Conservation (phyloP, 129 eudicot genomes). For the Flaveria linearis region DNA sequence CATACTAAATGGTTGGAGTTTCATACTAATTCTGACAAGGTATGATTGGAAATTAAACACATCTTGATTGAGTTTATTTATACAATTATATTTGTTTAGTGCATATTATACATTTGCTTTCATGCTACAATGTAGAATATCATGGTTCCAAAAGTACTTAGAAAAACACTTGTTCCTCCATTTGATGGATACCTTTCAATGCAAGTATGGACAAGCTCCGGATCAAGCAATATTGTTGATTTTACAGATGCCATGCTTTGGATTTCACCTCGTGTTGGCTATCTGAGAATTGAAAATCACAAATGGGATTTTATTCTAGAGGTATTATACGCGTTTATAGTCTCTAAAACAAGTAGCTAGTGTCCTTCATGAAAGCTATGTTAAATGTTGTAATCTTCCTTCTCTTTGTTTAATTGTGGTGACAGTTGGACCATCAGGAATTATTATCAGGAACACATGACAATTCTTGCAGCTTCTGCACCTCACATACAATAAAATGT, state of each 20-base stretch:
- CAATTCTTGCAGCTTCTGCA: constrained; percentile 13
- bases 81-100: not conserved
- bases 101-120: not conserved
- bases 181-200: not conserved
- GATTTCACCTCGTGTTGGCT: constrained; percentile 2
- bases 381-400: not conserved
- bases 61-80: not conserved
- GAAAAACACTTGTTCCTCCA: constrained; percentile 19
- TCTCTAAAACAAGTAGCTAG: too few species aligned
- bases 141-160: not conserved
- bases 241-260: constrained; percentile 19
- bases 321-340: too few species aligned
- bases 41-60: not conserved
- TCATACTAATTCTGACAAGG: not conserved
- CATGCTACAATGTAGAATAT: not conserved
- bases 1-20: not conserved
- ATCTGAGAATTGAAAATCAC: too few species aligned
- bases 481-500: constrained; percentile 2
- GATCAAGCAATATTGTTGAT: not conserved
- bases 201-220: not conserved
- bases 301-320: too few species aligned
- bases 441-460: not conserved
- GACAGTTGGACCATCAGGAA: constrained; percentile 7
- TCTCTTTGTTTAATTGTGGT: not conserved
- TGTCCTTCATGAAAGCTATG: not conserved